A percentile compares a stretch with the other conserved stretches of the same genome.
These are phyloP conservation scores for Carex myosuroides DNA, from an alignment of 176 grass and related monocot genomes.

Conservation along the genomic window DNA sequence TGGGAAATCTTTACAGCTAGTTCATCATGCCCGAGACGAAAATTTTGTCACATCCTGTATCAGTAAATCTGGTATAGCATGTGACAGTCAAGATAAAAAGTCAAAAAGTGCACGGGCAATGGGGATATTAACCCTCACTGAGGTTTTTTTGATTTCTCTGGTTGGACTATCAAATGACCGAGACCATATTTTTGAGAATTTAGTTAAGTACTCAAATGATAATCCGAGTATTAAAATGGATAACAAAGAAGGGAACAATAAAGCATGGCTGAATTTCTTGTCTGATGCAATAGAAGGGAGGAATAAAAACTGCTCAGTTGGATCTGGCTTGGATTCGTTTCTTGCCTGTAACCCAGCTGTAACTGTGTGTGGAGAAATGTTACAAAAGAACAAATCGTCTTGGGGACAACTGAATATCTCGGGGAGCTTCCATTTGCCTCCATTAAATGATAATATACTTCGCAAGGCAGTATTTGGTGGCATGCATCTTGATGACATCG, in stretches of 20 bases:
- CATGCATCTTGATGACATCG: constrained; percentile 22
- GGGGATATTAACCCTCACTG: constrained; percentile 66
- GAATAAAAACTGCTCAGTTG: constrained; percentile 30
- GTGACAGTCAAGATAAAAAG: constrained; percentile 25
- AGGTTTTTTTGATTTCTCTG: constrained; percentile 79
- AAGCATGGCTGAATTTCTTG: constrained; percentile 69
- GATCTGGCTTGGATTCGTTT: constrained; percentile 27
- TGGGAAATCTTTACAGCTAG: constrained; percentile 91
- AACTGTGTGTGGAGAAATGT: constrained; percentile 47
- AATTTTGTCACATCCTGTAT: constrained; percentile 23
- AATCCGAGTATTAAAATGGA: not conserved
- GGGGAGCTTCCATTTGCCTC: constrained; percentile 62
- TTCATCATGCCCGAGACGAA: constrained; percentile 53
- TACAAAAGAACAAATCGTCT: constrained; percentile 36
- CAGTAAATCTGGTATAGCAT: constrained; percentile 6
- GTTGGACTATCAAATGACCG: constrained; percentile 65
- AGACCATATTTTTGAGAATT: constrained; percentile 69
- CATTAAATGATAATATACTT: constrained; percentile 69
- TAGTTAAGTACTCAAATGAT: constrained; percentile 31
- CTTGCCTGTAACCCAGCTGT: constrained; percentile 55
- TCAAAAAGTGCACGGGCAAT: constrained; percentile 50
- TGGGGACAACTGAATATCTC: constrained; percentile 84
- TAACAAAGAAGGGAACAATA: constrained; percentile 26
- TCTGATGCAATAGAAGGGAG: constrained; percentile 43
- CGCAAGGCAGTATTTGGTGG: constrained; percentile 55